Evolutionary conservation across 805 yeast genomes (phyloP).

Genomic region (Spathaspora sp.): DNA sequence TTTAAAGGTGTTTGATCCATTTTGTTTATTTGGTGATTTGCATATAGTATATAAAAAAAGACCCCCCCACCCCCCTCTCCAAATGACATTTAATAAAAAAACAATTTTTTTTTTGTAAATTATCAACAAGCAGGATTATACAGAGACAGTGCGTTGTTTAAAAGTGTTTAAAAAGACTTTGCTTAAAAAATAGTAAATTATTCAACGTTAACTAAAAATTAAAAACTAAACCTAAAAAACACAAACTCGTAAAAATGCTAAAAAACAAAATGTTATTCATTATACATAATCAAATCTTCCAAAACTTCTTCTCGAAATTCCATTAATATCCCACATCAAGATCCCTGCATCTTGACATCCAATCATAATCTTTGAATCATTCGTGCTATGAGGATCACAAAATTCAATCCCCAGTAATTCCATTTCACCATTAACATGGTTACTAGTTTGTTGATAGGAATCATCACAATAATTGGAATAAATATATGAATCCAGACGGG

Average conservation of each 20-base stretch:
- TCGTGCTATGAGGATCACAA: conserved; percentile 13
- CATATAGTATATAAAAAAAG: background rate
- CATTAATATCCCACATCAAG: conserved; percentile 37
- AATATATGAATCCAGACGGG: background rate
- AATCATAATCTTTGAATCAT: conserved; percentile 25
- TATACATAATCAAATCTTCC: conserved; percentile 35
- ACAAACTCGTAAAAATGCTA: background rate
- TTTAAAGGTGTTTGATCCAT: background rate
- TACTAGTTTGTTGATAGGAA: conserved; percentile 12
- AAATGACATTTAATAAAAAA: background rate
- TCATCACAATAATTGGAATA: conserved; percentile 10
- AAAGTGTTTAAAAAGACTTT: background rate
- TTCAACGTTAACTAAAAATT: background rate
- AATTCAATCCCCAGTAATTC: conserved; percentile 40
- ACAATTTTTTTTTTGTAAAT: background rate
- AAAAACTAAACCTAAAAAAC: background rate
- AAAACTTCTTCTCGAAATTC: conserved; percentile 34
- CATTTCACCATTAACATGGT: conserved; percentile 42
- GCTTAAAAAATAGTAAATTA: background rate
- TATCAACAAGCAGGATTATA: too few species aligned
- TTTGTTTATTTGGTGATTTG: background rate
- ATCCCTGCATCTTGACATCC: conserved; percentile 43
- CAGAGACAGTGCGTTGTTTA: too few species aligned
- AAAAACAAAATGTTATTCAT: background rate
- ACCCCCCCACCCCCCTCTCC: background rate